Base-by-base conservation (phyloP, 148 eudicot genomes). In the Nepenthes mirabilis region DNA sequence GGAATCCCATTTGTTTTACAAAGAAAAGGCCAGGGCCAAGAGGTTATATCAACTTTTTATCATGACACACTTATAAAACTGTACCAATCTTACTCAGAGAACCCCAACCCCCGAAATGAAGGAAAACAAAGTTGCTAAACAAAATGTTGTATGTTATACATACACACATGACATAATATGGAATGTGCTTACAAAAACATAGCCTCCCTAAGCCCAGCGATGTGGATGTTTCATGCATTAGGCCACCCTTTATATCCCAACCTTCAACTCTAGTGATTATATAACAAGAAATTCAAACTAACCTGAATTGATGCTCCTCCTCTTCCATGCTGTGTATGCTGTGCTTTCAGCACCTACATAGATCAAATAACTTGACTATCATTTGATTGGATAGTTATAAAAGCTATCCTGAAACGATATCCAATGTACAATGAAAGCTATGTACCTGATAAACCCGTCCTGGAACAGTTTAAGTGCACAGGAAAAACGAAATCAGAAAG, bases 291-390 rank as follows among this genome's bases (percentile, higher is more conserved):
- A 33, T 11, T 33, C 14, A 36, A 54, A 58, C 64, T 54, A 48
- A 87, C 95, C 95, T 91, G 97, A 72, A 85, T 87, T 34, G 85
- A 77, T 7, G 97, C 95, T 37, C 93, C 97, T 57, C 93, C 93
- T 56, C 95, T 80, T 56, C 97, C 97, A 47, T 88, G 97, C 43
- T 85, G 87, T 23, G 87, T 79, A 59, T 91, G 97, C 52, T 83
- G 84, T 43, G 93, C 93, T 75, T 87, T 91, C 1, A 91, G 33
- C 34, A 90, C 95, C 97, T 90, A 5, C 13, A 49, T 49, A n/a
- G 14, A 49, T 10, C 52, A 11, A 49, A n/a, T 10, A 2, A 49
- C 1, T 10, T 10, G 0, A 49, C 13, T 49, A 49, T n/a, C 6
- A 49, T n/a, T 6, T 49, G 52, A 10, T 12, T 5, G 11, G 13